Base-by-base conservation (phyloP, 306 rosid species). In the Dalbergia cochinchinensis region DNA sequence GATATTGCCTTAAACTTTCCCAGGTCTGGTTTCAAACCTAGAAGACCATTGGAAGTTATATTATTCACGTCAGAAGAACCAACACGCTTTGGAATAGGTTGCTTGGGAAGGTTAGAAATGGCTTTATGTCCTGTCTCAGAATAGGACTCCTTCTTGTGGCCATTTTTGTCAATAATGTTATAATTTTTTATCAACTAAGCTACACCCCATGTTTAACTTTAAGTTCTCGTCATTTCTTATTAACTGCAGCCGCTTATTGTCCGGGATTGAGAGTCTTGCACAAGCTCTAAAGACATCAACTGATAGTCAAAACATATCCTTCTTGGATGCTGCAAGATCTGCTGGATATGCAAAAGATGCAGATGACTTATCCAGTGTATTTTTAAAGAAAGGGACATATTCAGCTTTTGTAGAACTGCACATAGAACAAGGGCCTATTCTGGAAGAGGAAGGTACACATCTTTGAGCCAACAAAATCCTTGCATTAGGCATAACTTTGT, bases 21-120 rank as follows among this genome's bases (percentile, higher is more conserved):
- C 90, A 95, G 99, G 89, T 86, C 92, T 12, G 97, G 98, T 14
- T 92, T 92, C 72, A 90, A 86, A 78, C 99, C 99, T 58, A 91
- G 64, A 78, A 84, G 92, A 78, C 82, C 99, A 1, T 84, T 95
- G 83, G 99, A 92, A 85, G 86, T 92, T 83, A 88, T 95, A 80
- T 73, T 82, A 80, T 95, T 95, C 89, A 95, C 99, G 65, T 95
- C 99, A 14, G 99, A 95, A 89, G 99, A 95, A 84, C 98, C 99
- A 34, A 90, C 99, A 22, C 96, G 97, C 82, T 95, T 89, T 86
- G 99, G 97, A 69, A 90, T 95, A 79, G 63, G 98, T 86, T 95
- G 99, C 83, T 86, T 95, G 79, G 98, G 98, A 89, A 94, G 99
- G 99, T 94, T 67, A 83, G 90, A 42, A 80, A 53, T 61, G 15